Percentiles rank a stretch among this genome's conserved stretches.
Conservation (phyloP, 495 filamentous ascomycete genomes). For the Jackrogersella minutella region DNA sequence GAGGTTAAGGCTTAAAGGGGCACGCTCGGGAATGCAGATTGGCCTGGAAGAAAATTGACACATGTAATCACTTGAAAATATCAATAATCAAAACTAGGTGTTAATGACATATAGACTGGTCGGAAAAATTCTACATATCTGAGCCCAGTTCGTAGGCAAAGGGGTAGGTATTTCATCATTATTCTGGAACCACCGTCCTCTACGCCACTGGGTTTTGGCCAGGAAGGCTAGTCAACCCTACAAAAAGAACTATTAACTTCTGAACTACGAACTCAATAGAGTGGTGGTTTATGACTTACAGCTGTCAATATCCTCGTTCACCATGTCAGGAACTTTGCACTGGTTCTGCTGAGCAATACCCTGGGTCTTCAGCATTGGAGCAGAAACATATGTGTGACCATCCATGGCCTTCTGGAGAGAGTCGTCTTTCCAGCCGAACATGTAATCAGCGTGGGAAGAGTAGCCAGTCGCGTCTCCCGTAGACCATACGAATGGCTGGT, state of each 20-base stretch:
- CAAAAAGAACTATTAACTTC: conserved; percentile 4
- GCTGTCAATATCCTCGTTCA: conserved; percentile 43
- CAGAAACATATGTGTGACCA: conserved; percentile 44
- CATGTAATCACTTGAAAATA: no score
- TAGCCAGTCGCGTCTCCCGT: conserved; percentile 51
- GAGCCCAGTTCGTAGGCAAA: not conserved
- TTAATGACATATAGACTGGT: no score
- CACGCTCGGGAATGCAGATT: no score
- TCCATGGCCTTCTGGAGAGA: conserved; percentile 46
- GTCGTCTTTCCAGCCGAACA: conserved; percentile 48
- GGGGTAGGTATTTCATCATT: not conserved
- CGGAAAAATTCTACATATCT: not conserved
- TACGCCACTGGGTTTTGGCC: conserved; percentile 26
- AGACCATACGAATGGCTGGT: conserved; percentile 57
- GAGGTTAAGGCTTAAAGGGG: no score
- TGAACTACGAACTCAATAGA: not conserved
- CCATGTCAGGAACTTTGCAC: conserved; percentile 46
- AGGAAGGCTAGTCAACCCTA: conserved; percentile 30
- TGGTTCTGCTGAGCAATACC: conserved; percentile 41
- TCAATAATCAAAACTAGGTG: no score
- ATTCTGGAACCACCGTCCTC: conserved; percentile 1
- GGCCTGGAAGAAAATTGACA: no score
- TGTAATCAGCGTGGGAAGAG: conserved; percentile 44
- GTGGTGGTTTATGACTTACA: conserved; percentile 37
- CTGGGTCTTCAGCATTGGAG: conserved; percentile 45